Percentiles rank a stretch among this genome's conserved stretches.
phyloP scores from a whole-genome alignment of 345 rosid genomes.

The Moringa oleifera region DNA sequence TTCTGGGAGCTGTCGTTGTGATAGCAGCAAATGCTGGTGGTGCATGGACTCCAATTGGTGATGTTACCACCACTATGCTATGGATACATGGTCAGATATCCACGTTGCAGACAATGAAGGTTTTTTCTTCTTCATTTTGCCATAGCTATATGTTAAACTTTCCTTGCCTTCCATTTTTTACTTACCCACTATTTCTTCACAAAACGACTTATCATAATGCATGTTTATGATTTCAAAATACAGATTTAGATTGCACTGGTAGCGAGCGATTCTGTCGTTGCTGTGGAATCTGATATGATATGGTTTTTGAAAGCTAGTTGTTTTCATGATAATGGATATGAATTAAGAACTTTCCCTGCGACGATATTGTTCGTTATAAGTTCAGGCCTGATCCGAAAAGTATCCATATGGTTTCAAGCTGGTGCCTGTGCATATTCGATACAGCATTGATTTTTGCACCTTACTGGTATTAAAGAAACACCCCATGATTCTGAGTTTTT shows the following conservation, averaged over 20 bases:
- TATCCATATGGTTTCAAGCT: too few species aligned
- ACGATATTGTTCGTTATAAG: too few species aligned
- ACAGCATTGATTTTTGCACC: not conserved
- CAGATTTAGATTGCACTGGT: too few species aligned
- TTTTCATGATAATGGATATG: too few species aligned
- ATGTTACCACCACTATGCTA: slow-evolving; percentile 96
- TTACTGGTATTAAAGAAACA: not conserved
- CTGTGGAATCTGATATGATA: too few species aligned
- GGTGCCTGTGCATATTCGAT: too few species aligned
- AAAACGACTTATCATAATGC: not conserved
- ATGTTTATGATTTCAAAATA: too few species aligned
- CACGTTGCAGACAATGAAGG: slow-evolving; percentile 87
- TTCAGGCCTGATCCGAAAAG: too few species aligned
- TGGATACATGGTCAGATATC: slow-evolving; percentile 98
- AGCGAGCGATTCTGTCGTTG: too few species aligned
- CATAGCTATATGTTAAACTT: slow-evolving; percentile 2
- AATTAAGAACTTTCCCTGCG: too few species aligned
- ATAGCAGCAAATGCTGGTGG: slow-evolving; percentile 99
- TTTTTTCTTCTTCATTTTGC: slow-evolving; percentile 26
- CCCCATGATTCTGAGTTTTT: slow-evolving; percentile 3
- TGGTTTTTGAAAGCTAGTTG: too few species aligned
- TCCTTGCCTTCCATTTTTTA: not conserved
- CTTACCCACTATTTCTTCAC: too few species aligned
- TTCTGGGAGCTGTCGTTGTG: slow-evolving; percentile 91
- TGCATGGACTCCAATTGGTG: slow-evolving; percentile 99